Percentiles rank a stretch among this genome's conserved stretches.
Conservation (phyloP, 495 filamentous ascomycete genomes). For the Xylaria venustula region DNA sequence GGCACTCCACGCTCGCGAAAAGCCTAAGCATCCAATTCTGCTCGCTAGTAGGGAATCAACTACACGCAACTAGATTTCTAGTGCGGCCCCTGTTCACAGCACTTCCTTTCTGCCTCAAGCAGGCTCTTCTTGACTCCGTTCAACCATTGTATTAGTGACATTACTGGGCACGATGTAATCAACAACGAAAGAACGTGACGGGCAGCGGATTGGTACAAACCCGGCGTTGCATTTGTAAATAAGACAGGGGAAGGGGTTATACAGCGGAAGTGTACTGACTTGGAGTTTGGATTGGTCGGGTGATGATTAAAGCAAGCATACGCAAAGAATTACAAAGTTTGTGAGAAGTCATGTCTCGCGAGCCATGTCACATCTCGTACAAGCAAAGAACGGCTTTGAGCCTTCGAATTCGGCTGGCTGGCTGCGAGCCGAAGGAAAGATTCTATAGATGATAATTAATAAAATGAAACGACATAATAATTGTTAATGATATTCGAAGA, state of each 20-base stretch:
- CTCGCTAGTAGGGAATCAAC: slow-evolving; percentile 8
- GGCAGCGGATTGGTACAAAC: slow-evolving; percentile 1
- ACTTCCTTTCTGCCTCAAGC: slow-evolving; percentile 5
- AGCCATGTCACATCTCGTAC: slow-evolving; percentile 8
- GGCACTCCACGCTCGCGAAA: slow-evolving; percentile 56
- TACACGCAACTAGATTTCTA: slow-evolving; percentile 5
- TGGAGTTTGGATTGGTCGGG: slow-evolving; percentile 14
- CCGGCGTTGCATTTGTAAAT: slow-evolving; percentile 15
- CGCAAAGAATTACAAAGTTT: not conserved
- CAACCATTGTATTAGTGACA: slow-evolving; percentile 31
- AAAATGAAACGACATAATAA: slow-evolving; percentile 13
- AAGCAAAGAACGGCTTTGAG: not conserved
- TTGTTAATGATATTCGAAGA: not conserved
- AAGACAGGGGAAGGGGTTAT: not conserved
- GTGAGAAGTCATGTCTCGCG: slow-evolving; percentile 4
- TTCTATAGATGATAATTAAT: slow-evolving; percentile 8
- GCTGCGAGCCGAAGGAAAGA: slow-evolving; percentile 3
- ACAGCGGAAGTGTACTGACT: slow-evolving; percentile 10
- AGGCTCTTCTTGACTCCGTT: slow-evolving; percentile 8
- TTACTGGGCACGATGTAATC: slow-evolving; percentile 26
- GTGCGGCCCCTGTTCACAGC: slow-evolving; percentile 6
- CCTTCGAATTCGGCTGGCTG: not conserved
- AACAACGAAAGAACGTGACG: slow-evolving; percentile 1
- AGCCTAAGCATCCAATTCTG: slow-evolving; percentile 41
- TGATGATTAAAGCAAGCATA: slow-evolving; percentile 16